Conservation (phyloP, 805 yeast genomes). For the Candida qinlingensis region DNA sequence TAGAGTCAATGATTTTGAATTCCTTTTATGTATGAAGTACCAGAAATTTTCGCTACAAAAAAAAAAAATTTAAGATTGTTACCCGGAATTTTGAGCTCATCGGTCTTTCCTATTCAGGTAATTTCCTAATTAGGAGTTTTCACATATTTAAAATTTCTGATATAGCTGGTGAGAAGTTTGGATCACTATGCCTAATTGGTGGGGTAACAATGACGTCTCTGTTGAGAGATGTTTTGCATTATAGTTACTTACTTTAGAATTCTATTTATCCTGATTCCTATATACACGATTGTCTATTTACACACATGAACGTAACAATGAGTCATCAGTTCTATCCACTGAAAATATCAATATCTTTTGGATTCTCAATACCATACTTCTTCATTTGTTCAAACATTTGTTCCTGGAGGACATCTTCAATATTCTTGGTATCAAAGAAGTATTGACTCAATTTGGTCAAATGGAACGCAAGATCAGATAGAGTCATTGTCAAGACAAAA, state of each 20-base stretch:
- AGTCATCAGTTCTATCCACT: slow-evolving; percentile 9
- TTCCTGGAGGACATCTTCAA: slow-evolving; percentile 22
- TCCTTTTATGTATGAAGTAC: not conserved
- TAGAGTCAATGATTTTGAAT: not conserved
- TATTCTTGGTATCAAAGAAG: slow-evolving; percentile 19
- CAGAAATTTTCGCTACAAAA: not conserved
- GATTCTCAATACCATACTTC: slow-evolving; percentile 23
- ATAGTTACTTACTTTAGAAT: too few relatives aligned
- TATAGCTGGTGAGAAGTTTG: too few relatives aligned
- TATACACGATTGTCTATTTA: too few relatives aligned
- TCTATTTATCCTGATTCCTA: too few relatives aligned
- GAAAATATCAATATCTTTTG: slow-evolving; percentile 18
- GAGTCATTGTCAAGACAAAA: slow-evolving; percentile 15
- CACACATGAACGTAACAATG: too few relatives aligned
- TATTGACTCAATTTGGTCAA: slow-evolving; percentile 14
- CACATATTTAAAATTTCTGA: too few relatives aligned
- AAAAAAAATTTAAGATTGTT: not conserved
- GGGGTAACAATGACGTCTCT: not conserved
- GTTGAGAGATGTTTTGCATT: not conserved
- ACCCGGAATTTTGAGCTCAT: not conserved
- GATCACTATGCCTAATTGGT: too few relatives aligned
- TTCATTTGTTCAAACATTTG: slow-evolving; percentile 20
- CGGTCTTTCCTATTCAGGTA: not conserved
- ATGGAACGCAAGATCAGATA: slow-evolving; percentile 20
- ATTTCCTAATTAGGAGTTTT: not conserved